These are phyloP conservation scores for Myxozyma monticola DNA, from an alignment of 805 yeast species.

Conservation along the genomic window DNA sequence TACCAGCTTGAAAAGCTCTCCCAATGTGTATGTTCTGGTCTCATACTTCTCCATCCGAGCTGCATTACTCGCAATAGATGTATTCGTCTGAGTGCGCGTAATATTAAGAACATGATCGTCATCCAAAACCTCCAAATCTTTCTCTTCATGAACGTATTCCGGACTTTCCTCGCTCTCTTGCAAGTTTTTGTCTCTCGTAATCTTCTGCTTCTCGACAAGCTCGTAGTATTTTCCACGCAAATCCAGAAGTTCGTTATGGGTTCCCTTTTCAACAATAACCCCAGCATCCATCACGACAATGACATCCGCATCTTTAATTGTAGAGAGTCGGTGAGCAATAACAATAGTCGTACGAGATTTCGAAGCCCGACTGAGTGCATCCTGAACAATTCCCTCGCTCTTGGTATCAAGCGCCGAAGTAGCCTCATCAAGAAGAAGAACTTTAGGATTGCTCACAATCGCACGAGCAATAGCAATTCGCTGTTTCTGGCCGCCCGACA, in stretches of 20 bases:
- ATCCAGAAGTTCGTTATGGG: conserved; percentile 36
- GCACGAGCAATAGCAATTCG: too few relatives aligned
- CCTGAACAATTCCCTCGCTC: conserved; percentile 63
- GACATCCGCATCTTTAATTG: conserved; percentile 51
- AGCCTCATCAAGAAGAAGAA: conserved; percentile 62
- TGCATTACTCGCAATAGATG: conserved; percentile 16
- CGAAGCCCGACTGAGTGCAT: conserved; percentile 44
- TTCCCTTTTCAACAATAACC: conserved; percentile 46
- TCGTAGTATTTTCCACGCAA: too few relatives aligned
- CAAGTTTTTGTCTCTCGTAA: conserved; percentile 16
- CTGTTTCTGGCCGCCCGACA: too few relatives aligned
- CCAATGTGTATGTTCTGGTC: not conserved
- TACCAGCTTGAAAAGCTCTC: conserved; percentile 6
- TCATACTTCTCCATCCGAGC: not conserved
- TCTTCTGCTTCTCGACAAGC: conserved; percentile 35
- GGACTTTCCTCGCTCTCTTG: not conserved
- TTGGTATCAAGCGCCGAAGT: too few relatives aligned
- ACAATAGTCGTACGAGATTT: conserved; percentile 47
- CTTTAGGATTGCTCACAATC: too few relatives aligned
- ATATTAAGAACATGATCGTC: conserved; percentile 19
- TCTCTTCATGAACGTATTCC: conserved; percentile 2
- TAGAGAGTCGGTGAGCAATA: conserved; percentile 53
- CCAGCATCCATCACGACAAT: conserved; percentile 48
- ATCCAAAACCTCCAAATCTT: conserved; percentile 8
- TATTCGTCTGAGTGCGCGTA: conserved; percentile 13